These are phyloP conservation scores for Cryptosporidium baileyi DNA, from an alignment of 169 alveolate species.

Conservation along the genomic window DNA sequence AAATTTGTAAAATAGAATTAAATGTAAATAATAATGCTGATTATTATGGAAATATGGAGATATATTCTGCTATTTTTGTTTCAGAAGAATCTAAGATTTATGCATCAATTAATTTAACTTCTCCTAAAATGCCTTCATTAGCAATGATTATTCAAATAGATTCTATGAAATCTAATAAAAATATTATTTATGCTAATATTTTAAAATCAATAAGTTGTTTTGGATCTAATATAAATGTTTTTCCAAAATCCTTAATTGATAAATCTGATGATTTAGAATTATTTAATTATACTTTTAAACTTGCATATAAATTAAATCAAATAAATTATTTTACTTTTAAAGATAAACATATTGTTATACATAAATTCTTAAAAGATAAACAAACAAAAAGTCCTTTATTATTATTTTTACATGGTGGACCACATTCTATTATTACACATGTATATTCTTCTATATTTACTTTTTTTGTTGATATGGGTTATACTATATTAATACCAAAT, in stretches of 20 bases:
- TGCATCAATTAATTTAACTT: background rate
- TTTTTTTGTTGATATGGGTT: slow-evolving; percentile 25
- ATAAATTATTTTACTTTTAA: background rate
- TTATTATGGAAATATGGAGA: background rate
- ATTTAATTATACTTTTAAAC: background rate
- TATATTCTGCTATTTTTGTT: background rate
- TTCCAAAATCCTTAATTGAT: background rate
- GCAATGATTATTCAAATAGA: slow-evolving; percentile 36
- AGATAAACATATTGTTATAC: slow-evolving; percentile 30
- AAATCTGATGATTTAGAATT: background rate
- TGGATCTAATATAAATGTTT: slow-evolving; percentile 8
- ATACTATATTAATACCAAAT: slow-evolving; percentile 33
- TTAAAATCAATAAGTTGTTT: slow-evolving; percentile 46
- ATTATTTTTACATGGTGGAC: slow-evolving; percentile 46
- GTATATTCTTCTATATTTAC: background rate
- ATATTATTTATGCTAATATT: slow-evolving; percentile 21
- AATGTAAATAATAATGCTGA: background rate
- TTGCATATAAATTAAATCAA: background rate
- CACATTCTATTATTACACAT: background rate
- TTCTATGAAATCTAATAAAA: background rate
- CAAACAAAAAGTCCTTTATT: slow-evolving; percentile 13
- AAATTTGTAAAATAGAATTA: slow-evolving; percentile 29
- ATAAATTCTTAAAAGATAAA: background rate
- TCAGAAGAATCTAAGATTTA: background rate
- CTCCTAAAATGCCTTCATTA: slow-evolving; percentile 65